phyloP scores from a whole-genome alignment of 2,329 filamentous ascomycete genomes.

The Huntiella savannae region DNA sequence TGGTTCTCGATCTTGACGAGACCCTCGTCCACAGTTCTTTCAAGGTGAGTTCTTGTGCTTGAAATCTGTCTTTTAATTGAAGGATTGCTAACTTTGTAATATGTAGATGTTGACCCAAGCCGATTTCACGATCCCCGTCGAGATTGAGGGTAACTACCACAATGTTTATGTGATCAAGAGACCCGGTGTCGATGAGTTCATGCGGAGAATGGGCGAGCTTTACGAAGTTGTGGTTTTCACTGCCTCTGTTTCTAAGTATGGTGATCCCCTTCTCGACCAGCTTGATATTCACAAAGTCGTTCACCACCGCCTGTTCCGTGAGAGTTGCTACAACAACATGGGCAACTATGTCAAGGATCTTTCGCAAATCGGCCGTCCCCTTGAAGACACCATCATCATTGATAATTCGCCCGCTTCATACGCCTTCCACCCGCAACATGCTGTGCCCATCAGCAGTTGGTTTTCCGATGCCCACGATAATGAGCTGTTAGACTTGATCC shows the following conservation, averaged over 20 bases:
- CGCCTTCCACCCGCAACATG: constrained; percentile 98
- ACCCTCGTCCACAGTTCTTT: constrained; percentile 97
- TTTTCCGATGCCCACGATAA: constrained; percentile 99
- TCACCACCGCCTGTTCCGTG: constrained; percentile 87
- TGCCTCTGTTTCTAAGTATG: constrained; percentile 96
- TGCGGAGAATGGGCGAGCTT: constrained; percentile 93
- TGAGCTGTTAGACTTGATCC: constrained; percentile 90
- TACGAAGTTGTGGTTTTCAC: constrained; percentile 99
- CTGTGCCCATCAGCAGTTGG: constrained; percentile 98
- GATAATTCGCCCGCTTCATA: constrained; percentile 98
- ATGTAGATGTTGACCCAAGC: constrained; percentile 83
- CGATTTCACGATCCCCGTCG: constrained; percentile 95
- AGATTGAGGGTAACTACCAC: constrained; percentile 97
- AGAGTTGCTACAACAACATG: constrained; percentile 98
- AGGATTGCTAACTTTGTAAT: neutral
- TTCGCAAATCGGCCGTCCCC: constrained; percentile 85
- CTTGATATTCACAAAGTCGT: constrained; percentile 94
- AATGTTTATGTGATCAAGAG: constrained; percentile 99
- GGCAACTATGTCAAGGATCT: constrained; percentile 99
- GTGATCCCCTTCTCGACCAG: constrained; percentile 87
- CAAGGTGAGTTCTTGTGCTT: constrained; percentile 42
- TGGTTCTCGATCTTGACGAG: constrained; percentile 90
- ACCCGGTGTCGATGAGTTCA: constrained; percentile 95
- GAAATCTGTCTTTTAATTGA: neutral
- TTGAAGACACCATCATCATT: constrained; percentile 97